A percentile compares a stretch with the other conserved stretches of the same genome.
These are phyloP conservation scores for Nakataea oryzae DNA, from an alignment of 2,329 filamentous ascomycete species.

Conservation along the genomic window DNA sequence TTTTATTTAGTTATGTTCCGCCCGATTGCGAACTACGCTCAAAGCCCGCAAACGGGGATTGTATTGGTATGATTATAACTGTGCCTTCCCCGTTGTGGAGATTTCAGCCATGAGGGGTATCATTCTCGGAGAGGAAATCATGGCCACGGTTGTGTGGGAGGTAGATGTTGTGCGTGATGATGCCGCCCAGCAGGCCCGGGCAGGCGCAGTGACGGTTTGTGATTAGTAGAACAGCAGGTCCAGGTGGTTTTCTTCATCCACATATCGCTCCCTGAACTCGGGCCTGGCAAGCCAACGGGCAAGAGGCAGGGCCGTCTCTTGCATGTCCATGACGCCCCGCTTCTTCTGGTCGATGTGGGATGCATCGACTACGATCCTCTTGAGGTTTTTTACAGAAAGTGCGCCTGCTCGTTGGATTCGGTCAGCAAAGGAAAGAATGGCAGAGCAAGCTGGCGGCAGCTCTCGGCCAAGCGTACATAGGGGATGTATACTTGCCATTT, in stretches of 20 bases:
- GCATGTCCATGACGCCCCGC: conserved; percentile 88
- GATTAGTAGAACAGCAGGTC: conserved; percentile 53
- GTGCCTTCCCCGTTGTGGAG: background rate
- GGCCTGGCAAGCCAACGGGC: conserved; percentile 60
- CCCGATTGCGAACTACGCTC: background rate
- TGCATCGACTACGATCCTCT: conserved; percentile 78
- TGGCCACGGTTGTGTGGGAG: background rate
- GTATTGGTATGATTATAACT: background rate
- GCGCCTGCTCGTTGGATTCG: conserved; percentile 37
- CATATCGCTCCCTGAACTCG: conserved; percentile 58
- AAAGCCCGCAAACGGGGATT: background rate
- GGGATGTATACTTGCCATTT: conserved; percentile 48
- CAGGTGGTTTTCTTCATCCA: conserved; percentile 44
- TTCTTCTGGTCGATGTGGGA: conserved; percentile 95
- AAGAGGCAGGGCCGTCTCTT: conserved; percentile 76
- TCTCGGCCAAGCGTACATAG: background rate
- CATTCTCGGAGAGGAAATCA: background rate
- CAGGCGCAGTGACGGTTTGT: background rate
- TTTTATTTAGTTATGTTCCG: too few relatives aligned
- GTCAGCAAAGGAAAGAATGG: background rate
- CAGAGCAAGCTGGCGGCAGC: background rate
- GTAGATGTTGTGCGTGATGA: background rate
- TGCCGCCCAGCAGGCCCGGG: too few relatives aligned
- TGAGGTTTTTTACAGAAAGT: conserved; percentile 58
- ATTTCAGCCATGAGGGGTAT: background rate